These are phyloP conservation scores for Pedinophyceae sp. DNA, from an alignment of 139 green algal species.

Conservation along the genomic window DNA sequence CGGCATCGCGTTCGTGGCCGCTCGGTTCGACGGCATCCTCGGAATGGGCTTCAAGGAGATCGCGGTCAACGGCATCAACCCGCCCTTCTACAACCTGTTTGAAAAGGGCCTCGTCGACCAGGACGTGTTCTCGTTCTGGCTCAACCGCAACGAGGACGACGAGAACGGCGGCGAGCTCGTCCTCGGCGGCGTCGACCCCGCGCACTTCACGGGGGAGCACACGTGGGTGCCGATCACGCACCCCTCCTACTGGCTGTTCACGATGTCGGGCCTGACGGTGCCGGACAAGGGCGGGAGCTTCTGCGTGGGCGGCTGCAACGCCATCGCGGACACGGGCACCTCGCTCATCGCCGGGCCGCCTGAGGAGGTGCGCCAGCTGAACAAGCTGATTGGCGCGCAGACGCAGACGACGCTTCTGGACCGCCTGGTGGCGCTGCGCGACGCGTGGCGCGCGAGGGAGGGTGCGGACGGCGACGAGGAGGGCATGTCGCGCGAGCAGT, in stretches of 20 bases:
- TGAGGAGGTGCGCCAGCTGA: constrained; percentile 57
- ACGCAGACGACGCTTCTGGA: no score
- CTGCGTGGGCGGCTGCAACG: constrained; percentile 54
- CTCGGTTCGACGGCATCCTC: constrained; percentile 97
- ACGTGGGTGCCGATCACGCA: constrained; percentile 70
- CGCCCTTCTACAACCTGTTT: constrained; percentile 78
- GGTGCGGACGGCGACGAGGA: no score
- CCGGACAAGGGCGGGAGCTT: constrained; percentile 7
- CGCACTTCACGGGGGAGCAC: constrained; percentile 77
- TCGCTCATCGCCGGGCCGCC: constrained; percentile 60
- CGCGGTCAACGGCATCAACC: constrained; percentile 49
- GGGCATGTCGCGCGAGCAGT: no score
- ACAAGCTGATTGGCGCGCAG: constrained; percentile 22
- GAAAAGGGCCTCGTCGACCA: constrained; percentile 55
- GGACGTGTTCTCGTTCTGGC: constrained; percentile 94
- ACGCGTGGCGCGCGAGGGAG: no score
- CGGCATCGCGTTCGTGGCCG: constrained; percentile 81
- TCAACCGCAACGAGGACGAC: constrained; percentile 36
- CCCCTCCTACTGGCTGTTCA: constrained; percentile 91
- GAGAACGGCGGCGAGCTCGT: constrained; percentile 76
- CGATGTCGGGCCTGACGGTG: constrained; percentile 55
- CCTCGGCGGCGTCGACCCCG: constrained; percentile 73
- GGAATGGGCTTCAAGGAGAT: constrained; percentile 90
- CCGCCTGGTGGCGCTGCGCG: no score
- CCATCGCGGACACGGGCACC: constrained; percentile 87